Evolutionary conservation across 106 monocot genomes (phyloP), one percentile per base, ranked within the genome.

Genomic region (Amphibolis antarctica): DNA sequence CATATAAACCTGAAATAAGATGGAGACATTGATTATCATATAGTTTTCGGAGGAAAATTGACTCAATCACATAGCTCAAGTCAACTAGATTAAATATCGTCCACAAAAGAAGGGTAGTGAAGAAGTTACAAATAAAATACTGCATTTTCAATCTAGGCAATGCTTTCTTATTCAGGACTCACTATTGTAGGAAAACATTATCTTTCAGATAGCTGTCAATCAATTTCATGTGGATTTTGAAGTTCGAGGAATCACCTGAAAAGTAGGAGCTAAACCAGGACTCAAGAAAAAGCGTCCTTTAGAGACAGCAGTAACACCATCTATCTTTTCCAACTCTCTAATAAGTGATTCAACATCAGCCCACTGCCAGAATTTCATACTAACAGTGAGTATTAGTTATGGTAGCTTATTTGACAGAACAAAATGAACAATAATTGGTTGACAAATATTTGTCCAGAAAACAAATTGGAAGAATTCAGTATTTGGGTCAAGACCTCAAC

Each of bases 201-300:
- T 7, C 7, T 36, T 36, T 36, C 36, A 36, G 36, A 7, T 36
- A 36, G 2, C 36, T 54, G 53, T 13, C 3, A 42, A 14, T 9
- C 14, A 42, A 56, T 23, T 44, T 57, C 20, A 46, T 5, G 47
- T 26, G 18, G 26, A 49, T 21, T 21, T 23, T 45, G 0, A 17
- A 21, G 1, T 65, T 20, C 46, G 27, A 20, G 27, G 76, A 7
- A 45, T 49, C 68, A 98, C 96, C 87, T 91, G 96, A 63, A 98
- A 98, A 36, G 96, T 87, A 45, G 96, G 96, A 74, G 96, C 84
- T 65, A 98, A 78, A 23, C 87, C 96, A 0, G 90, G 84, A 77
- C 96, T 98, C 55, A 80, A 64, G 68, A 87, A 98, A 69, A 98
- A 98, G 48, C 89, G 82, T 10, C 96, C 90, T 78, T 82, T 98